Percentiles rank a stretch among this genome's conserved stretches.
These are phyloP conservation scores for Backusella australiensis DNA, from an alignment of 192 early-diverging fungal species.

Conservation along the genomic window DNA sequence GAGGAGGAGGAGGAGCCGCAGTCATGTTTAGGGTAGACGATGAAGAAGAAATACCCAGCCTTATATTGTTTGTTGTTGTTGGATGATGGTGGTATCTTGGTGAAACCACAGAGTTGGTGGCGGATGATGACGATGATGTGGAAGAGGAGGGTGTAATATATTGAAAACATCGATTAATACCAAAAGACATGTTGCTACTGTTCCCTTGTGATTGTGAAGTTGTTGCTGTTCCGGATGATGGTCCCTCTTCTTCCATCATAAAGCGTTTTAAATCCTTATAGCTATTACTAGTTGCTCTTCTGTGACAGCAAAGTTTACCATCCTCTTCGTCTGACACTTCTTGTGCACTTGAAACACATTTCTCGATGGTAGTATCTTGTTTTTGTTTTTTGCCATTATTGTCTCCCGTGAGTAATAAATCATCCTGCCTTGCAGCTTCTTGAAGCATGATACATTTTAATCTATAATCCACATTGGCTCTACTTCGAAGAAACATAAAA, in stretches of 20 bases:
- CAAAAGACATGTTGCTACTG: background rate
- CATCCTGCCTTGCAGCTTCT: conserved; percentile 5
- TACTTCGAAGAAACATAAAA: conserved; percentile 7
- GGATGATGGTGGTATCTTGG: conserved; percentile 1
- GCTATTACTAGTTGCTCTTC: background rate
- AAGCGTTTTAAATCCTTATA: background rate
- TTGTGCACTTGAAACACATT: background rate
- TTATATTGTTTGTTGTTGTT: conserved; percentile 5
- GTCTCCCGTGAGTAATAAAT: conserved; percentile 2
- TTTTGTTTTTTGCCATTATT: background rate
- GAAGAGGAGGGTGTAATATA: background rate
- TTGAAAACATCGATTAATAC: conserved; percentile 1
- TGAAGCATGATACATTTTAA: conserved; percentile 8
- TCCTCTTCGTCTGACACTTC: background rate
- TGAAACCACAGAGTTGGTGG: background rate
- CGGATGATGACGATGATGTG: background rate
- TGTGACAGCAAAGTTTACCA: background rate
- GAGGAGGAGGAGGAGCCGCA: background rate
- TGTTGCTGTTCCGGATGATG: background rate
- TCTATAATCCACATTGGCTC: conserved; percentile 6
- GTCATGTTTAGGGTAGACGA: background rate
- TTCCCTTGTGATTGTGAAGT: background rate
- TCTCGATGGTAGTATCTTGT: background rate
- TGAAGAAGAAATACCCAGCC: conserved; percentile 1
- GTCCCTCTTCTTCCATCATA: background rate